phyloP scores from a whole-genome alignment of 2,329 filamentous ascomycete genomes.

The Ascochyta fabae region DNA sequence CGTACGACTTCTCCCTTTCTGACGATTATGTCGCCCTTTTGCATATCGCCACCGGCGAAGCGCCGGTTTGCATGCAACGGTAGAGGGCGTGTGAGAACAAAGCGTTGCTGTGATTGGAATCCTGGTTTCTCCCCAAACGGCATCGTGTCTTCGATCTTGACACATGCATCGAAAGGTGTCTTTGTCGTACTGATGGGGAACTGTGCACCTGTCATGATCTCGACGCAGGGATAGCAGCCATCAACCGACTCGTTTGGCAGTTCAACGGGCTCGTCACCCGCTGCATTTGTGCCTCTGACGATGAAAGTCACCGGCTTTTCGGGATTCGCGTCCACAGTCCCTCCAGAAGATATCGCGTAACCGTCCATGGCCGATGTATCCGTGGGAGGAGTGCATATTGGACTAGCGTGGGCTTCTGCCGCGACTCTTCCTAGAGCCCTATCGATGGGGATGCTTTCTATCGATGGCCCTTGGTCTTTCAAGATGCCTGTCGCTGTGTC shows the following conservation, averaged over 20 bases:
- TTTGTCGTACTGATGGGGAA: constrained; percentile 5
- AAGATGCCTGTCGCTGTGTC: neutral
- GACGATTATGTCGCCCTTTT: constrained; percentile 6
- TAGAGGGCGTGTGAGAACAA: constrained; percentile 6
- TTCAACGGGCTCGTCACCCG: constrained; percentile 4
- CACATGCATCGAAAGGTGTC: constrained; percentile 11
- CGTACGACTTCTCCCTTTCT: constrained; percentile 8
- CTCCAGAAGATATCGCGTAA: constrained; percentile 17
- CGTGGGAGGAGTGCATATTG: constrained; percentile 13
- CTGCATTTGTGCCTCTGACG: constrained; percentile 8
- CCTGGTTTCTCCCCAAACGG: neutral
- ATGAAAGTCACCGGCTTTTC: constrained; percentile 13
- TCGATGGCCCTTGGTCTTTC: neutral
- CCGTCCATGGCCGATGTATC: constrained; percentile 19
- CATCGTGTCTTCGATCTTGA: constrained; percentile 14
- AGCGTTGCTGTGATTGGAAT: neutral
- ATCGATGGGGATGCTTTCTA: constrained; percentile 4
- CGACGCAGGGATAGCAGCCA: constrained; percentile 14
- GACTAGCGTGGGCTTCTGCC: constrained; percentile 5
- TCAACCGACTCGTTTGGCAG: neutral
- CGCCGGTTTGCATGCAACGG: constrained; percentile 12
- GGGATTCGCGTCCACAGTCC: constrained; percentile 8
- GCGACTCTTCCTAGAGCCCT: constrained; percentile 13
- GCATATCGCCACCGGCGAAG: constrained; percentile 13
- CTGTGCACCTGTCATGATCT: constrained; percentile 17